phyloP scores from a whole-genome alignment of 257 asterid genomes.

The Gardenia jasminoides region DNA sequence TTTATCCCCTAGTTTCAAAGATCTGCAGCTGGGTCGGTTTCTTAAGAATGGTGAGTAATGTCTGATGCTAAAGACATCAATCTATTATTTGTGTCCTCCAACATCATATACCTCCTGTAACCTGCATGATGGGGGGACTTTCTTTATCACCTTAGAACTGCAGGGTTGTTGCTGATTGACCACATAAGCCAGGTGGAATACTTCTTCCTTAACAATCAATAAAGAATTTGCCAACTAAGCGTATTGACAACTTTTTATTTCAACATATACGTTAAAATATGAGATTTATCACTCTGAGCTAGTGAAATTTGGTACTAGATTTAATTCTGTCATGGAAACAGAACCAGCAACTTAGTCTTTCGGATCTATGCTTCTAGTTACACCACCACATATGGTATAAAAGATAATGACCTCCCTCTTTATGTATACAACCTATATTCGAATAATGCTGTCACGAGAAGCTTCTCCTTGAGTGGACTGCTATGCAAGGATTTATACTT shows the following conservation, averaged over 20 bases:
- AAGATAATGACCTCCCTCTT: background rate
- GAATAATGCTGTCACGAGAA: background rate
- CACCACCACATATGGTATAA: no score
- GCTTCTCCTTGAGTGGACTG: background rate
- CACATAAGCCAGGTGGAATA: background rate
- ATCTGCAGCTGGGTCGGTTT: constrained; percentile 63
- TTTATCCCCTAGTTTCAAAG: constrained; percentile 53
- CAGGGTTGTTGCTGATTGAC: background rate
- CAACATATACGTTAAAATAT: no score
- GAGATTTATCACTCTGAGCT: no score
- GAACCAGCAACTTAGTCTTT: no score
- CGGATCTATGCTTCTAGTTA: no score
- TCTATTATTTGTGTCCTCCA: background rate
- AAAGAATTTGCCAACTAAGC: background rate
- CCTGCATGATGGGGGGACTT: background rate
- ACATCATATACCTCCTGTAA: background rate
- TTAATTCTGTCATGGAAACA: no score
- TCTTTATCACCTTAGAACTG: background rate
- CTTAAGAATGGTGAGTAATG: constrained; percentile 54
- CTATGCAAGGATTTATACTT: background rate
- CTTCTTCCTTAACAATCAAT: background rate
- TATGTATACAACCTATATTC: no score
- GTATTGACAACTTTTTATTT: background rate
- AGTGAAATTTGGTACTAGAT: no score
- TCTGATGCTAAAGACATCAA: background rate